Evolutionary conservation across 2,329 filamentous ascomycete genomes (phyloP).

Genomic region (Elsinoe fawcettii): DNA sequence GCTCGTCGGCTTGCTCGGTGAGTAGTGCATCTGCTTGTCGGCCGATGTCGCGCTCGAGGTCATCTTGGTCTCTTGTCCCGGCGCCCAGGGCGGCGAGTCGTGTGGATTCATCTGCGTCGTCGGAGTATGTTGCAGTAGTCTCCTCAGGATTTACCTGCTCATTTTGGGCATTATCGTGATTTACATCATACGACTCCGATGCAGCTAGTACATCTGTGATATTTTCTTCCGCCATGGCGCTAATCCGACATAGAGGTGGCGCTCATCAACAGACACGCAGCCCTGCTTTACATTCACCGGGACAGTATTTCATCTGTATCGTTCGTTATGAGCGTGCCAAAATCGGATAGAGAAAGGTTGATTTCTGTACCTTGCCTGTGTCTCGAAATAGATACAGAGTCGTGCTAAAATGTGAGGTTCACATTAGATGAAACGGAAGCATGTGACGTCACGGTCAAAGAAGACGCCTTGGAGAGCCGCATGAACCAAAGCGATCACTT

Average conservation of each 20-base stretch:
- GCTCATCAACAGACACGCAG: no score
- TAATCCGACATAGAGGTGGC: not conserved
- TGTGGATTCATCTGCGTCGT: slow-evolving; percentile 35
- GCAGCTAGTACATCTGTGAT: not conserved
- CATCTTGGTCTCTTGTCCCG: slow-evolving; percentile 71
- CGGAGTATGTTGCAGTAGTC: slow-evolving; percentile 16
- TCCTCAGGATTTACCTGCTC: not conserved
- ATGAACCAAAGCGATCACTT: not conserved
- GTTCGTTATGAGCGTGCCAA: no score
- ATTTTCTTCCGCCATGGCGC: not conserved
- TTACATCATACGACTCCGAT: not conserved
- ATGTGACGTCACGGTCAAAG: not conserved
- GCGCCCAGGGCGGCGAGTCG: slow-evolving; percentile 32
- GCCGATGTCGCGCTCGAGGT: slow-evolving; percentile 79
- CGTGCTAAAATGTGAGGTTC: not conserved
- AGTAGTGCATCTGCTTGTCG: slow-evolving; percentile 55
- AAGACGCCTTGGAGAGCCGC: not conserved
- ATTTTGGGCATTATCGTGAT: not conserved
- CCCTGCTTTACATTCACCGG: no score
- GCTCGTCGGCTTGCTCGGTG: slow-evolving; percentile 54
- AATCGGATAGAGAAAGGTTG: no score
- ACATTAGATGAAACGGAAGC: not conserved
- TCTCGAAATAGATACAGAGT: no score
- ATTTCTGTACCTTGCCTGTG: no score
- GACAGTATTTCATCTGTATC: no score